Conservation (phyloP, 306 rosid genomes). For the Albizia julibrissin region DNA sequence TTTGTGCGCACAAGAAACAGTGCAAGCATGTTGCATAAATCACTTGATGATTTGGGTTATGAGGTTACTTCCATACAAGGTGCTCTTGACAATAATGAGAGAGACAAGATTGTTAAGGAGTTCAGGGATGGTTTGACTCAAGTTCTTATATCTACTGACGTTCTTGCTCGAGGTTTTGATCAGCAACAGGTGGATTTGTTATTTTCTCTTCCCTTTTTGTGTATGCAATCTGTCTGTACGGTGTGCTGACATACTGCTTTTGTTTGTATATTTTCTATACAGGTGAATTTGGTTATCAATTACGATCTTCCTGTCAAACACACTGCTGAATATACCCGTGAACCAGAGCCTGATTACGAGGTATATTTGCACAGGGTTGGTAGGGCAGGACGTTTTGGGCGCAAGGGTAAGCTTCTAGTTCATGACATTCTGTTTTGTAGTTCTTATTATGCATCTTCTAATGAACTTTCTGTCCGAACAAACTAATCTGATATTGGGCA, state of each 20-base stretch:
- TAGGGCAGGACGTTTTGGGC: slow-evolving; percentile 81
- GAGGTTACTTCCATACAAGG: slow-evolving; percentile 80
- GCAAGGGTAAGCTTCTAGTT: slow-evolving; percentile 60
- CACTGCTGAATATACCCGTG: slow-evolving; percentile 29
- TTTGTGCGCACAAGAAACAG: slow-evolving; percentile 74
- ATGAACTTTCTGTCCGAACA: neutral
- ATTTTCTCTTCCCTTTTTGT: neutral
- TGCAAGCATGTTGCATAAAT: slow-evolving; percentile 61
- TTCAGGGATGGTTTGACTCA: slow-evolving; percentile 82
- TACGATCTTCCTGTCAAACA: slow-evolving; percentile 69
- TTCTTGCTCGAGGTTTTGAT: slow-evolving; percentile 84
- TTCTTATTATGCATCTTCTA: neutral
- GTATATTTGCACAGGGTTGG: slow-evolving; percentile 77
- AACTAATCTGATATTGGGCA: neutral
- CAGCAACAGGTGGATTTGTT: slow-evolving; percentile 56
- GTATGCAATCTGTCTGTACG: neutral
- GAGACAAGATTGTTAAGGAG: slow-evolving; percentile 85
- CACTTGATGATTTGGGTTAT: slow-evolving; percentile 66
- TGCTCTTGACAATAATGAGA: slow-evolving; percentile 52
- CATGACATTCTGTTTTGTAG: neutral
- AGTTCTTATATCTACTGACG: slow-evolving; percentile 79
- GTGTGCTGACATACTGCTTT: slow-evolving; percentile 8
- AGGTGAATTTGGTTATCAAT: slow-evolving; percentile 74
- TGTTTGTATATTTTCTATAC: neutral
- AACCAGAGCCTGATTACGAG: slow-evolving; percentile 65